phyloP scores from a whole-genome alignment of 768 basidiomycete species.

The Russula griseocarnosa region DNA sequence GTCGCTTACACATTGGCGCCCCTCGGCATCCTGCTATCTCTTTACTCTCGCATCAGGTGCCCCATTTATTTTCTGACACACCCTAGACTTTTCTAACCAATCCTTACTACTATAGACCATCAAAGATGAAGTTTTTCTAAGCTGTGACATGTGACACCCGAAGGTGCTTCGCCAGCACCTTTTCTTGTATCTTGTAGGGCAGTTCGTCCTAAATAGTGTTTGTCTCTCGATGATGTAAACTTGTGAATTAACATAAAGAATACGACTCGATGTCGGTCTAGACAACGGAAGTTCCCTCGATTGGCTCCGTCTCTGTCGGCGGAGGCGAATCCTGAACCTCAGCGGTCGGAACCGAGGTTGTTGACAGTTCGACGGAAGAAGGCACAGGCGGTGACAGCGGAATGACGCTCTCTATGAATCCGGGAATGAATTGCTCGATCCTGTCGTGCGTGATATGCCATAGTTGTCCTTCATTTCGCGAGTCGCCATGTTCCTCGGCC shows the following conservation, averaged over 20 bases:
- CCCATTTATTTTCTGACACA: not conserved
- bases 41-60: conserved; percentile 32
- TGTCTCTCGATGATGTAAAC: not conserved
- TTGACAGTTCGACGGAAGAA: conserved; percentile 11
- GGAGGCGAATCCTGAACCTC: not conserved
- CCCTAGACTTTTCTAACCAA: not conserved
- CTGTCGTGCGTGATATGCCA: conserved; percentile 86
- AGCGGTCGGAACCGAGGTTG: not conserved
- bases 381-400: conserved; percentile 36
- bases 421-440: conserved; percentile 88
- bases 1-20: conserved; percentile 30
- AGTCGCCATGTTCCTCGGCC: conserved; percentile 37
- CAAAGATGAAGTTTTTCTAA: conserved; percentile 23
- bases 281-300: not conserved
- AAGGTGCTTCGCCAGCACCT: not conserved
- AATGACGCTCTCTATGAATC: conserved; percentile 75
- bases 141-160: too few species aligned
- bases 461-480: conserved; percentile 60
- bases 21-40: conserved; percentile 34
- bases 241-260: not conserved
- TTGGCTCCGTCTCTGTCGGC: not conserved
- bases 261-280: not conserved
- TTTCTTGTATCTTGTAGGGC: not conserved
- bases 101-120: conserved; percentile 14
- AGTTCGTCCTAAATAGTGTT: not conserved